Base-by-base conservation (phyloP, 257 asterid species). In the Buddleja alternifolia region DNA sequence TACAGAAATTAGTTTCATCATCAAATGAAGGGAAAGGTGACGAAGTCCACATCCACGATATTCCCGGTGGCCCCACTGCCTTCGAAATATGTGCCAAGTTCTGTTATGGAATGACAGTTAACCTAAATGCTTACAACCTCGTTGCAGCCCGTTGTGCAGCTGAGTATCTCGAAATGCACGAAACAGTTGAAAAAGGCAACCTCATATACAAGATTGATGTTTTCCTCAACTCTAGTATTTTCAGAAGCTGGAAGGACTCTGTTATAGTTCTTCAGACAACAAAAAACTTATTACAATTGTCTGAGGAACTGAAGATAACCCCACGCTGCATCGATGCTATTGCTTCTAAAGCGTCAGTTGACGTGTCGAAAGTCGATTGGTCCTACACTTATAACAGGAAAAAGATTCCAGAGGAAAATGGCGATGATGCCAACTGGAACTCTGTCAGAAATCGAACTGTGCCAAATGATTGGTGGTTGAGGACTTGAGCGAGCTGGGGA, bases 401-500 rank as follows among this genome's bases (percentile, higher is more conserved):
- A 71, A 93, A 88, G 88, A 75, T 84, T n/a, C 61, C 77, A 0
- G 99, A 86, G 52, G 95, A 85, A 69, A 81, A 72, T 24, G 90
- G 87, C 72, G 74, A 77, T 8, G 95, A 90, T 58, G 78, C 86
- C 32, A 66, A 69, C 79, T 79, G 84, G 89, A 85, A 84, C 16
- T 80, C 86, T 17, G 71, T 93, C 39, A 77, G 94, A 73, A 85
- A 58, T 70, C 80, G 96, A 52, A 48, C n/a, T 48, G 88, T 90
- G 8, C 99, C 99, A 0, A 76, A 71, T 48, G 97, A 93, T 81
- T 94, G 99, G 99, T 94, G 97, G 97, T 86, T 7, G 99, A 94
- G 83, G 97, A 94, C 70, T 71, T 90, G 15, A 81, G 78, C 15
- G 99, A 94, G 60, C 96, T 91, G 14, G 97, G 90, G 25, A 81